phyloP scores from a whole-genome alignment of 495 filamentous ascomycete genomes.

The Xylaria grammica region DNA sequence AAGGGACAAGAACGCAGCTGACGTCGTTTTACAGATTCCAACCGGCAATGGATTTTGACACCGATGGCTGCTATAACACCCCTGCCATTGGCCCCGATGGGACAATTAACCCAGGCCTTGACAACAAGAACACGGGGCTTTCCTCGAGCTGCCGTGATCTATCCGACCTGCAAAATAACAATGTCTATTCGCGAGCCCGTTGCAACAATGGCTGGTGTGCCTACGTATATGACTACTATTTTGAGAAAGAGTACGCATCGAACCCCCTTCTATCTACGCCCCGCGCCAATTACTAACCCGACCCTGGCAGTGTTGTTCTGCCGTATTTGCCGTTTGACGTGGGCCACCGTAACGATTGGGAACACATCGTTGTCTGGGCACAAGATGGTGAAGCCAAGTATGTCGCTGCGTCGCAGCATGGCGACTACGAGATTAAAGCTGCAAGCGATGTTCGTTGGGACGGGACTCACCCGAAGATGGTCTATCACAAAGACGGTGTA shows the following conservation, averaged over 20 bases:
- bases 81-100: constrained; percentile 47
- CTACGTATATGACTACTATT: constrained; percentile 55
- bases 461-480: constrained; percentile 48
- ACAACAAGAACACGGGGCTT: constrained; percentile 37
- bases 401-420: constrained; percentile 47
- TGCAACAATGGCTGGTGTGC: constrained; percentile 54
- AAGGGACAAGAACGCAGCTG: neutral
- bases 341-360: constrained; percentile 54
- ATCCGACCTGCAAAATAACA: constrained; percentile 51
- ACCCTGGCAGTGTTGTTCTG: constrained; percentile 31
- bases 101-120: constrained; percentile 44
- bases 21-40: constrained; percentile 39
- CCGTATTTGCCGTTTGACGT: constrained; percentile 37
- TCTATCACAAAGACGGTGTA: constrained; percentile 52
- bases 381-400: constrained; percentile 36
- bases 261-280: neutral
- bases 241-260: constrained; percentile 47
- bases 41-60: constrained; percentile 53
- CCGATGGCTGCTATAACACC: constrained; percentile 54
- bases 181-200: constrained; percentile 50
- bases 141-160: constrained; percentile 43
- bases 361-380: constrained; percentile 53
- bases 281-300: neutral
- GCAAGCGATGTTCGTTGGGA: constrained; percentile 46
- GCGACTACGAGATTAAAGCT: constrained; percentile 39